Conservation (phyloP, 345 rosid species). For the Eucalyptus urophylla region DNA sequence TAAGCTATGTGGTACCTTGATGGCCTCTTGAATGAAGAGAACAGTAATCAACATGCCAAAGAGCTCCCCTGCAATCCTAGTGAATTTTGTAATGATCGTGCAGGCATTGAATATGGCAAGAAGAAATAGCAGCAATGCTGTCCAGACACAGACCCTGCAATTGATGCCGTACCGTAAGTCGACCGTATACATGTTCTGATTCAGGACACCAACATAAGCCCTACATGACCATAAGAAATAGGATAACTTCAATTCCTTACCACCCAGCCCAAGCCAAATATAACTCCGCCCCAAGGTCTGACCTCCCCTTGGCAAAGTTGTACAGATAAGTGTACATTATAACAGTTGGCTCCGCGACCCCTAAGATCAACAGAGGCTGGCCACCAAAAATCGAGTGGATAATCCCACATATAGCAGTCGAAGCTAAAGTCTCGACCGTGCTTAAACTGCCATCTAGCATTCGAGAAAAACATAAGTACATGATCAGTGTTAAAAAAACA, state of each 20-base stretch:
- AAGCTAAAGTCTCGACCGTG: conserved; percentile 67
- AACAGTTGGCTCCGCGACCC: conserved; percentile 86
- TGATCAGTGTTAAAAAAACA: neutral
- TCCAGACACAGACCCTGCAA: conserved; percentile 53
- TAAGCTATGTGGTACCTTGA: conserved; percentile 27
- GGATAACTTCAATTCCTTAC: conserved; percentile 11
- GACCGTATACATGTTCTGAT: neutral
- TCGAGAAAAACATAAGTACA: neutral
- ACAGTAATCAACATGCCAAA: conserved; percentile 76
- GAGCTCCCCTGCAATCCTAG: conserved; percentile 69
- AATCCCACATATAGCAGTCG: conserved; percentile 74
- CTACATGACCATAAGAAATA: neutral
- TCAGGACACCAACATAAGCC: neutral
- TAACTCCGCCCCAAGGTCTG: conserved; percentile 40
- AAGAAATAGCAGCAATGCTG: conserved; percentile 45
- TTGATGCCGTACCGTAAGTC: neutral
- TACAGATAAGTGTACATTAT: conserved; percentile 84
- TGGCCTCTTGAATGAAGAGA: conserved; percentile 75
- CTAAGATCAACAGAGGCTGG: conserved; percentile 72
- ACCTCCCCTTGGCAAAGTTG: conserved; percentile 46
- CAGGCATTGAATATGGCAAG: conserved; percentile 65
- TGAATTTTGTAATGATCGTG: conserved; percentile 43
- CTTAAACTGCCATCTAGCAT: conserved; percentile 53
- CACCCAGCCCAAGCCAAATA: conserved; percentile 79
- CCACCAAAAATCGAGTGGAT: conserved; percentile 79